These are phyloP conservation scores for Funneliformis mosseae DNA, from an alignment of 192 early-diverging fungal species.

Conservation along the genomic window DNA sequence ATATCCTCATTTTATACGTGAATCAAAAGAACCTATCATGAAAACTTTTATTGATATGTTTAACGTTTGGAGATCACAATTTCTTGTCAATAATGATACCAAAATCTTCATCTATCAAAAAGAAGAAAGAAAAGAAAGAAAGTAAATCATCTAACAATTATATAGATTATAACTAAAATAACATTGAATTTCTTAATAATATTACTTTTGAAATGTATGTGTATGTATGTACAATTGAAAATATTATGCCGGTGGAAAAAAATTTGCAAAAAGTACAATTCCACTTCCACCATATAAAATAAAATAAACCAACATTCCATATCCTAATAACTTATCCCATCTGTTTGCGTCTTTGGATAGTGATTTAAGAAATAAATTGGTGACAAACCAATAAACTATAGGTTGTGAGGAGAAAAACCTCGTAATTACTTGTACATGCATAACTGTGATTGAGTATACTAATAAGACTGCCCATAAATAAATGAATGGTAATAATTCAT, in stretches of 20 bases:
- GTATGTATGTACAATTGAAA: no score
- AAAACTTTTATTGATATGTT: constrained; percentile 15
- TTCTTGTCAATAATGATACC: neutral
- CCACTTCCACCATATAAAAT: constrained; percentile 75
- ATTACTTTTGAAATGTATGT: no score
- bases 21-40: constrained; percentile 20
- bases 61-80: neutral
- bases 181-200: no score
- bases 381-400: constrained; percentile 79
- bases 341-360: neutral
- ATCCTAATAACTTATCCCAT: constrained; percentile 20
- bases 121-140: neutral
- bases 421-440: constrained; percentile 92
- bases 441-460: constrained; percentile 61
- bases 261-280: constrained; percentile 82
- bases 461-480: constrained; percentile 73
- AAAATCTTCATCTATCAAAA: constrained; percentile 16
- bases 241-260: constrained; percentile 80
- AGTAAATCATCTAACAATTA: neutral
- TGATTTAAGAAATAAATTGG: constrained; percentile 48
- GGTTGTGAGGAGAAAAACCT: constrained; percentile 84
- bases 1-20: constrained; percentile 16
- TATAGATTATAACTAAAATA: neutral
- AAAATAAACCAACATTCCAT: constrained; percentile 55
- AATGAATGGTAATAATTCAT: constrained; percentile 50